A percentile compares a stretch with the other conserved stretches of the same genome.
These are phyloP conservation scores for Globisporangium carolinianum DNA, from an alignment of 352 stramenopile species.

Conservation along the genomic window DNA sequence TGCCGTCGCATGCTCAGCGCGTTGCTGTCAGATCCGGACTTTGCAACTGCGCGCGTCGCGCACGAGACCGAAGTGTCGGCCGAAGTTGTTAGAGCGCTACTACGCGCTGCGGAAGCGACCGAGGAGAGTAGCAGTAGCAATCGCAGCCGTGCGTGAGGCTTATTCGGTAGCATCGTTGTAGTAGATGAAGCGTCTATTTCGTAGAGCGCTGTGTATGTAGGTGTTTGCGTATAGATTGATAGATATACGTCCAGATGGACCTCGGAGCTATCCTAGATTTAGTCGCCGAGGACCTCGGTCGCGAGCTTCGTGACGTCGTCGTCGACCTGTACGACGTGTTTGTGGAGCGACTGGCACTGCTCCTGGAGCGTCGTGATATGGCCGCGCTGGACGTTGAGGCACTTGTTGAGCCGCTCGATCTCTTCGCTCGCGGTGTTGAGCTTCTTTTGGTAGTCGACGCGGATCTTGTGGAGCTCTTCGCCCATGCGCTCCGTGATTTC, in stretches of 20 bases:
- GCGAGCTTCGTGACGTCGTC: slow-evolving; percentile 80
- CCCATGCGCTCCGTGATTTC: slow-evolving; percentile 74
- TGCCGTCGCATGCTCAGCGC: slow-evolving; percentile 52
- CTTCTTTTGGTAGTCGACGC: slow-evolving; percentile 77
- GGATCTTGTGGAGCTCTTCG: slow-evolving; percentile 72
- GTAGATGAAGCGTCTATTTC: slow-evolving; percentile 4
- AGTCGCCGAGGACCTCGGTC: slow-evolving; percentile 73
- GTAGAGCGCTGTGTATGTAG: not conserved
- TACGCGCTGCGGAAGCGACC: slow-evolving; percentile 29
- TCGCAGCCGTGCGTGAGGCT: not conserved
- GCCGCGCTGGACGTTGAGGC: slow-evolving; percentile 72
- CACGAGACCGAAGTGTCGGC: slow-evolving; percentile 44
- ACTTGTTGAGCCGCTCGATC: slow-evolving; percentile 83
- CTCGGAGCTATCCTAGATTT: not conserved
- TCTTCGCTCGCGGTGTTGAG: slow-evolving; percentile 75
- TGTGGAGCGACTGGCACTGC: slow-evolving; percentile 78
- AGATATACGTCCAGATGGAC: not conserved
- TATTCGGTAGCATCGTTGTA: too few species aligned
- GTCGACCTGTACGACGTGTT: slow-evolving; percentile 81
- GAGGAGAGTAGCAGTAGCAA: slow-evolving; percentile 6
- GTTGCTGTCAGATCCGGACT: slow-evolving; percentile 44
- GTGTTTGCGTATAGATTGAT: slow-evolving; percentile 4
- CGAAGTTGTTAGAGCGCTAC: slow-evolving; percentile 47
- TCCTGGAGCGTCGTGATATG: slow-evolving; percentile 82
- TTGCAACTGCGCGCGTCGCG: slow-evolving; percentile 21